phyloP scores from a whole-genome alignment of 1,284 basidiomycete genomes.

The Leccinum pachyderme region DNA sequence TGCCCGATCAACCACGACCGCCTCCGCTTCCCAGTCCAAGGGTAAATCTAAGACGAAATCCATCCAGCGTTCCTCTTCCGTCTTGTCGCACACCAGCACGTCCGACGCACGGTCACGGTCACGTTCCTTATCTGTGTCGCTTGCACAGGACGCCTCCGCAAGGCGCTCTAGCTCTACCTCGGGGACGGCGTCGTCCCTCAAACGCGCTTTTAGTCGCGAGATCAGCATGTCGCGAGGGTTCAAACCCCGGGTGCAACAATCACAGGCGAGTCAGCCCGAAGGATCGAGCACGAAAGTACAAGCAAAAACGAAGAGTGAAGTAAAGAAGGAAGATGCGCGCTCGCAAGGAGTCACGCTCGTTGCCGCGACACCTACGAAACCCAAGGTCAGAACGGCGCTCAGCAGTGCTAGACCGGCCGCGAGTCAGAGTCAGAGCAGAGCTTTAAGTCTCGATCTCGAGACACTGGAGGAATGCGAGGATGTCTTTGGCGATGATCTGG shows the following conservation, averaged over 20 bases:
- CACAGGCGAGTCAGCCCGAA: conserved; percentile 11
- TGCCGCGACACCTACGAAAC: conserved; percentile 57
- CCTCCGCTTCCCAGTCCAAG: conserved; percentile 17
- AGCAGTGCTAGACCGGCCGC: background rate
- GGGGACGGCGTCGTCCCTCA: conserved; percentile 40
- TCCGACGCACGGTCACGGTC: conserved; percentile 46
- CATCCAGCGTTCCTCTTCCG: conserved; percentile 21
- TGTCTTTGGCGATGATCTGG: background rate
- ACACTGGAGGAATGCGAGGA: background rate
- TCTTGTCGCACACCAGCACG: conserved; percentile 11
- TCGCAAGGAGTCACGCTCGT: conserved; percentile 50
- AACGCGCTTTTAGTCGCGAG: conserved; percentile 56
- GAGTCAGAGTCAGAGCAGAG: conserved; percentile 8
- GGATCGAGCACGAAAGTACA: conserved; percentile 5
- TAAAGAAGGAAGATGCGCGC: conserved; percentile 8
- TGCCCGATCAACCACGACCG: conserved; percentile 13
- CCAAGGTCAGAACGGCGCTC: conserved; percentile 19
- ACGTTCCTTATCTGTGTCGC: conserved; percentile 62
- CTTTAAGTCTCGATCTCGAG: conserved; percentile 3
- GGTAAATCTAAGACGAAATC: conserved; percentile 6
- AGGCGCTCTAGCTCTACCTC: conserved; percentile 39
- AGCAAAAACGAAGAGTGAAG: conserved; percentile 5
- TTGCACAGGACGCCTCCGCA: conserved; percentile 50
- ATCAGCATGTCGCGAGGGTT: conserved; percentile 72
- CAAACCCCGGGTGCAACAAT: conserved; percentile 36